Base-by-base conservation (phyloP, 768 basidiomycete species). In the Termitomyces sp. region DNA sequence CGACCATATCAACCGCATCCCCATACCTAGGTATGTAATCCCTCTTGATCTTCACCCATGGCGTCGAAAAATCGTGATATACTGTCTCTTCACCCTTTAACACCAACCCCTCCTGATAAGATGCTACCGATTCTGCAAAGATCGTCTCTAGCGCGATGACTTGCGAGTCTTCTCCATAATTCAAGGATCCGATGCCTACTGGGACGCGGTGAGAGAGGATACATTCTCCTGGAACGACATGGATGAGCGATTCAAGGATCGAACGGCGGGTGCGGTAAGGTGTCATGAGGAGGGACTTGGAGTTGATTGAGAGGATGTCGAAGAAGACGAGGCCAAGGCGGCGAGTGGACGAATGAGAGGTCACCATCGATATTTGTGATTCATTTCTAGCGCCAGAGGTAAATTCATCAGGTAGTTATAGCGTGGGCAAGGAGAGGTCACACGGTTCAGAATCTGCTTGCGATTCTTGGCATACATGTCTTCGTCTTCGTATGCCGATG, bases 21-120 rank as follows among this genome's bases (percentile, higher is more conserved):
- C 92, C 92, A 46, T 88, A 79, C 4, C 88, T 88, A 1, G 85
- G 84, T 39, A 98, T 92, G 60, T 96, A 96, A 68, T 98, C 94
- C 66, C 80, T 84, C 75, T 94, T 92, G 50, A 92, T 65, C 72
- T 97, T 96, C 29, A 94, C 85, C 93, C 94, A 96, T 16, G 87
- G 86, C 57, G 77, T 72, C 5, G 65, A 71, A 63, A 69, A 75
- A 63, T 88, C 86, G 58, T 86, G 85, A 68, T 96, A 95, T 2
- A 52, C 60, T 0, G 88, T 86, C 24, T 81, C 78, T 4, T 80
- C 84, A 0, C 88, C 84, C 67, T 96, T 96, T 55, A 96, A 74
- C 1, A 96, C 85, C 0, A 94, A 66, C 0, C 90, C 88, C 66
- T 91, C 89, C 62, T 88, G 73, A 42, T 75, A 72, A 50, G 78